Percentiles rank a stretch among this genome's conserved stretches.
phyloP scores from a whole-genome alignment of 1,284 basidiomycete species.

The Rhizoctonia solani region DNA sequence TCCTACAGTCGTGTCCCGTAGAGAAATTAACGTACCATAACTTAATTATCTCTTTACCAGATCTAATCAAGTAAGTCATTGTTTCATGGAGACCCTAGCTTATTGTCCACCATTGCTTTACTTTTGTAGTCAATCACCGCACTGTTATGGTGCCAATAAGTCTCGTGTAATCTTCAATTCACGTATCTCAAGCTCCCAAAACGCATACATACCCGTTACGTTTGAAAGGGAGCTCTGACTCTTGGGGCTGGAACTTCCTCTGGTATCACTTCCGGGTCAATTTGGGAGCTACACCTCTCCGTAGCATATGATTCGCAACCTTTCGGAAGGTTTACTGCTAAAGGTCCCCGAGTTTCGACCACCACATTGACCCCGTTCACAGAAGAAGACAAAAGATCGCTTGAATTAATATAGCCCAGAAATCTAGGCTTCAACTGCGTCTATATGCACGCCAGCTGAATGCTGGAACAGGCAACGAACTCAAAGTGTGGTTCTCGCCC shows the following conservation, averaged over 20 bases:
- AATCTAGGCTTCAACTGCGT: neutral
- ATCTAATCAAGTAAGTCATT: constrained; percentile 39
- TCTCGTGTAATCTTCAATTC: constrained; percentile 59
- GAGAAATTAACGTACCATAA: constrained; percentile 57
- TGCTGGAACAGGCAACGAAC: constrained; percentile 18
- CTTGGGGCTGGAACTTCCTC: constrained; percentile 63
- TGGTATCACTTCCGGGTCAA: constrained; percentile 57
- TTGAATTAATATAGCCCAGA: neutral
- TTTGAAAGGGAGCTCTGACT: constrained; percentile 43
- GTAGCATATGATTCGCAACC: constrained; percentile 53
- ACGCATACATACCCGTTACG: constrained; percentile 51
- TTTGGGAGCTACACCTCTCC: constrained; percentile 60
- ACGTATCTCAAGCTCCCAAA: constrained; percentile 57
- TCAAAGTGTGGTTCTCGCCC: constrained; percentile 18
- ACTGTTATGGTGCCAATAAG: constrained; percentile 56
- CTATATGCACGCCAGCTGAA: constrained; percentile 27
- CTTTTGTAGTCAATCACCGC: constrained; percentile 50
- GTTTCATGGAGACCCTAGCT: neutral
- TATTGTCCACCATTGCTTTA: neutral
- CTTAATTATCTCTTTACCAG: constrained; percentile 46
- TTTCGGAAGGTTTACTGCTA: neutral
- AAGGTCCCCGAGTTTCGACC: neutral
- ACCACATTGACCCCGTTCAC: neutral
- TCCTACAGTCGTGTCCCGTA: constrained; percentile 51
- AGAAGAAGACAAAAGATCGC: neutral